Evolutionary conservation across 2,329 filamentous ascomycete species (phyloP).

Genomic region (Phaeoacremonium minimum): DNA sequence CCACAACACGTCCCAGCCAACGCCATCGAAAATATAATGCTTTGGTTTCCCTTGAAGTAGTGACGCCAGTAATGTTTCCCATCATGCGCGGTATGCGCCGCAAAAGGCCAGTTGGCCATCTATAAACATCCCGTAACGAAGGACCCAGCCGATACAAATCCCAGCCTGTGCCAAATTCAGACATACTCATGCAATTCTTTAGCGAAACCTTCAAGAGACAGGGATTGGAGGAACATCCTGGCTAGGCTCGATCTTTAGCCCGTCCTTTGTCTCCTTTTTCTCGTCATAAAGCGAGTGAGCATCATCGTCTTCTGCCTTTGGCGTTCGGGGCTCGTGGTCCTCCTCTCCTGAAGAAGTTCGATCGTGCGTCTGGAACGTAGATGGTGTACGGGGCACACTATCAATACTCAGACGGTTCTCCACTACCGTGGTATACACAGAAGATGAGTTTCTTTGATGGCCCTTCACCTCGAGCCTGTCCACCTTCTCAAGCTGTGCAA

Average conservation of each 20-base stretch:
- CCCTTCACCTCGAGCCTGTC: slow-evolving; percentile 9
- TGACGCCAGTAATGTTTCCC: too few relatives aligned
- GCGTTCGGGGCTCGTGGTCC: slow-evolving; percentile 19
- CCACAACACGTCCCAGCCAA: too few relatives aligned
- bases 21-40: too few relatives aligned
- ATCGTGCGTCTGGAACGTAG: slow-evolving; percentile 11
- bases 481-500: too few relatives aligned
- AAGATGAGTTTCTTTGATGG: slow-evolving; percentile 17
- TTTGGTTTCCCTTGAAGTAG: too few relatives aligned
- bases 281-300: slow-evolving; percentile 2
- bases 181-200: too few relatives aligned
- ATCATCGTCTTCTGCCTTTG: slow-evolving; percentile 14
- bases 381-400: slow-evolving; percentile 10
- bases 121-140: too few relatives aligned
- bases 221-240: not conserved
- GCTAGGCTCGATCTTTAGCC: not conserved
- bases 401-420: slow-evolving; percentile 11
- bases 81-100: too few relatives aligned
- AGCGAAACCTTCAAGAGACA: not conserved
- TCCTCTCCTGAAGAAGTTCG: slow-evolving; percentile 18
- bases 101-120: too few relatives aligned
- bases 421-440: slow-evolving; percentile 18
- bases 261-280: not conserved
- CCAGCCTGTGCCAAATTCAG: too few relatives aligned
- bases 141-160: too few relatives aligned